phyloP scores from a whole-genome alignment of 176 grass and related monocot genomes.

The Pontederia paniculata region DNA sequence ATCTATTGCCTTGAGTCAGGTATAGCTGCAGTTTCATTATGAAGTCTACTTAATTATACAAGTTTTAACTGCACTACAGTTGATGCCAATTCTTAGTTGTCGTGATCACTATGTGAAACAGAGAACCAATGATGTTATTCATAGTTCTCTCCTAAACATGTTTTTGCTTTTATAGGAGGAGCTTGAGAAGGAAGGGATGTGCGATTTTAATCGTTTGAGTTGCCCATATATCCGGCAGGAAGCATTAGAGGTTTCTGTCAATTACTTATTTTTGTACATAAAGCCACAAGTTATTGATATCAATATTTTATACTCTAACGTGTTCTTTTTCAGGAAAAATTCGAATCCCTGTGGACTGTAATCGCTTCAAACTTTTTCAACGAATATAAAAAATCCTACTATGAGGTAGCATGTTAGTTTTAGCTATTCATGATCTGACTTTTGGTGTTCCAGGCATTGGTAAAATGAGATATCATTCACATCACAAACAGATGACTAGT shows the following conservation, averaged over 20 bases:
- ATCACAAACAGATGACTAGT: too few relatives aligned
- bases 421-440: neutral
- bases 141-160: too few relatives aligned
- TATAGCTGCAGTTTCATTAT: slow-evolving; percentile 2
- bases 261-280: neutral
- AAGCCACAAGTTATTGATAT: neutral
- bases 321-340: slow-evolving; percentile 48
- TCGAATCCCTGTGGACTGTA: slow-evolving; percentile 78
- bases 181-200: slow-evolving; percentile 78
- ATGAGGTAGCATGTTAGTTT: slow-evolving; percentile 54
- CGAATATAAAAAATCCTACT: slow-evolving; percentile 70
- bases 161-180: too few relatives aligned
- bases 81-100: too few relatives aligned
- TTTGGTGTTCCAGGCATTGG: neutral
- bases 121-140: too few relatives aligned
- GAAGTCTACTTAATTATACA: too few relatives aligned
- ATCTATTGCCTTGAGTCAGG: slow-evolving; percentile 94
- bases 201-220: slow-evolving; percentile 97
- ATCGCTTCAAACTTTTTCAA: slow-evolving; percentile 73
- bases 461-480: too few relatives aligned
- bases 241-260: slow-evolving; percentile 49
- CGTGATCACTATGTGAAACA: too few relatives aligned
- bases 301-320: slow-evolving; percentile 14
- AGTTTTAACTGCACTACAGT: too few relatives aligned
- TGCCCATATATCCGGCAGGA: slow-evolving; percentile 68